These are phyloP conservation scores for Hymenoscyphus fructigenus DNA, from an alignment of 2,329 filamentous ascomycete genomes.

Conservation along the genomic window DNA sequence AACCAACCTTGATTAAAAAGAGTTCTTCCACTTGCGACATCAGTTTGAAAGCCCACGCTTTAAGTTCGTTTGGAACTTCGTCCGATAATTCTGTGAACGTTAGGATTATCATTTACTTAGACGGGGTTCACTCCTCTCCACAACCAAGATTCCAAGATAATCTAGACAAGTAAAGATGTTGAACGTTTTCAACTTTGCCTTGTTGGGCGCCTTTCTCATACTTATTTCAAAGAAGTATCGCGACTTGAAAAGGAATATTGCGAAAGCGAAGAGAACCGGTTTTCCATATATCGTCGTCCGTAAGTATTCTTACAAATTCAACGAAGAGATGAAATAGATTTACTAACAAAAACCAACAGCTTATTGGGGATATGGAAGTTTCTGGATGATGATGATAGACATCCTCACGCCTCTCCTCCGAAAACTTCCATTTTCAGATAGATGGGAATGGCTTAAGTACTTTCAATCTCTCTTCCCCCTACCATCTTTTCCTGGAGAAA, in stretches of 20 bases:
- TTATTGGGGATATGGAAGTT: background rate
- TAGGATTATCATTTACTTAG: no score
- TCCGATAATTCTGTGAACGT: no score
- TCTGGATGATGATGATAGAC: slow-evolving; percentile 3
- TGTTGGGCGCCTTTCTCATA: background rate
- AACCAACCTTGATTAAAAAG: no score
- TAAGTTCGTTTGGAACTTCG: no score
- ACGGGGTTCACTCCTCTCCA: background rate
- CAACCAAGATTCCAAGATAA: background rate
- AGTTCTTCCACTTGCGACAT: no score
- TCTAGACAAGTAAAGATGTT: background rate
- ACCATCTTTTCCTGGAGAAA: no score
- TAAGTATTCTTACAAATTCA: slow-evolving; percentile 21
- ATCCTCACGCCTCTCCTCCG: slow-evolving; percentile 17
- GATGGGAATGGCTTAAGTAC: slow-evolving; percentile 27
- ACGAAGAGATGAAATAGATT: background rate
- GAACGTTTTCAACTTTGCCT: background rate
- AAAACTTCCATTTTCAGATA: slow-evolving; percentile 13
- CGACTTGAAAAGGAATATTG: slow-evolving; percentile 22
- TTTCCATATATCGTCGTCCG: slow-evolving; percentile 30
- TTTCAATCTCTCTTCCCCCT: background rate
- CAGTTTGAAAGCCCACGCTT: no score
- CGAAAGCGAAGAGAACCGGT: slow-evolving; percentile 29
- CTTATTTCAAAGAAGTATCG: slow-evolving; percentile 2
- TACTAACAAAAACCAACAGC: background rate